Evolutionary conservation across 768 basidiomycete species (phyloP), one percentile per base, ranked within the genome.

Genomic region (Lanmaoa pseudosensibilis): DNA sequence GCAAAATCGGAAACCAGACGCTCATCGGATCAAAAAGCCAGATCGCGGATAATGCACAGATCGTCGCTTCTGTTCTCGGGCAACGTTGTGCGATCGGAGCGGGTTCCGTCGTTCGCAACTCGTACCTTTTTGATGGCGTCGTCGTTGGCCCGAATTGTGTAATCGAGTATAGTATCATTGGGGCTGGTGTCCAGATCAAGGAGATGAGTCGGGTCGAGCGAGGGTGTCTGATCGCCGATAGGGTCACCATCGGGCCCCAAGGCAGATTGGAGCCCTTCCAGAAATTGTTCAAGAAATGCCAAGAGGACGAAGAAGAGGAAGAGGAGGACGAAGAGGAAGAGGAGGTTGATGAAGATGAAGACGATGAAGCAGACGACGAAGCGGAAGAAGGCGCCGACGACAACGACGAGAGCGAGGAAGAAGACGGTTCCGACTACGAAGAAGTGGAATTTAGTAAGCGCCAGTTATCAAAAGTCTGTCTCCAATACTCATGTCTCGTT

Each of bases 111-210:
- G 82, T 99, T 55, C 77, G 78, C 32, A 76, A 89, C 66, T 86
- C 92, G 30, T 96, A 94, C 64, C 78, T 98, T 45, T 94, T 94
- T 66, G 90, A 94, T 62, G 83, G 83, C 52, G 86, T 86, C 16
- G 67, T 78, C 38, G 78, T 98, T 50, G 91, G 86, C 30, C 78
- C 86, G 53, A 80, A 84, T 44, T 88, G 86, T 65, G 75, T 81
- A n/a, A 76, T 98, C 47, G 81, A 85, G 63, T 78, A 83, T 58
- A 88, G 90, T 55, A 93, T 98, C 55, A 72, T 99, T 21, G 96
- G 94, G 4, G 77, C 84, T 23, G 82, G 82, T 11, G 93, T 89
- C n/a, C 72, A 73, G 33, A 80, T 99, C 50, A 83, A 81, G 55
- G 86, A 89, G 55, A 80, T 79, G 43, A 84, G 83, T 52, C 74